Base-by-base conservation (phyloP, 176 grass and related monocot species). In the Aegilops bicornis region DNA sequence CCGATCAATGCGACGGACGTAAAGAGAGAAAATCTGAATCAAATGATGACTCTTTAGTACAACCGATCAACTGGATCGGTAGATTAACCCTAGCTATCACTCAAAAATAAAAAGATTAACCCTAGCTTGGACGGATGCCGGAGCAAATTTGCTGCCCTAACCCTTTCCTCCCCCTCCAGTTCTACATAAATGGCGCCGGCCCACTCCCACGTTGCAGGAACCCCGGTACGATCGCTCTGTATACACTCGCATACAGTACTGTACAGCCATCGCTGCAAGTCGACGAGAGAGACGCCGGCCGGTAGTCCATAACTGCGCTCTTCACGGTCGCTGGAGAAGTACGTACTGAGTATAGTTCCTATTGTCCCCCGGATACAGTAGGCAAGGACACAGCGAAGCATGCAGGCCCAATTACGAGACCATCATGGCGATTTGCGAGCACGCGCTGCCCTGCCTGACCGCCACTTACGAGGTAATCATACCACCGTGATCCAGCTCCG, bases 401-500 rank as follows among this genome's bases (percentile, higher is more conserved):
- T 11, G 2, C 15, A 31, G 19, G 17, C 4, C 71, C 71, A 78
- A 86, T 86, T 71, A 90, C 83, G 63, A 82, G 63, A 15, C 67
- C 82, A 85, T 89, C 82, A 85, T 80, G 16, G 19, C 68, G 4
- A 39, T 20, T 5, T 35, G 66, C 7, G 31, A 69, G 66, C 66
- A 69, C 66, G 31, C 65, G 7, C 3, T 8, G 3, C 17, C 67
- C 3, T 8, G 6, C 17, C 66, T 69, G 8, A 17, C 27, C 17
- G 45, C 63, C 68, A 42, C 50, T 89, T 61, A 89, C 69, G 69
- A 81, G 88, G 88, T 81, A 76, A 89, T 85, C 82, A 89, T 80
- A 59, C 8, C 76, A 5, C 22, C 9, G 5, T 11, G 17, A 24
- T 35, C 35, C 7, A 16, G 66, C 7, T 30, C 30, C 3, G 59